phyloP scores from a whole-genome alignment of 257 asterid genomes.

The Jacaranda copaia region DNA sequence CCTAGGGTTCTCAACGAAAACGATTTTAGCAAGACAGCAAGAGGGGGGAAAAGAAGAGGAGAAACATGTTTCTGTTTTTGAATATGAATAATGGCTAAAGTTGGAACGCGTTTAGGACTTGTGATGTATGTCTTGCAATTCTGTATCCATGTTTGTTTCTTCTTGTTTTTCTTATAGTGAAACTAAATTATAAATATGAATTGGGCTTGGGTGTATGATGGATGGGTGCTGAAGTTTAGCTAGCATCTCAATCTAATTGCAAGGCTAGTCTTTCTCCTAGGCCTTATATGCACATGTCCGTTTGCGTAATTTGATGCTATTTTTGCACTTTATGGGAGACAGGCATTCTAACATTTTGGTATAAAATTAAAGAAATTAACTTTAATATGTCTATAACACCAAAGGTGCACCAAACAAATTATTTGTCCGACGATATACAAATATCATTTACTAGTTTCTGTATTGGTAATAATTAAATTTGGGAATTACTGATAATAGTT shows the following conservation, averaged over 20 bases:
- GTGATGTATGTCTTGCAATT: not conserved
- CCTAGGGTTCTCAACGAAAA: not conserved
- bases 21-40: not conserved
- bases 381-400: not conserved
- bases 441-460: not conserved
- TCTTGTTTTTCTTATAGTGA: conserved; percentile 1
- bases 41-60: not conserved
- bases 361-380: not conserved
- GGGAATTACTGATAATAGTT: not conserved
- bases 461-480: conserved; percentile 1
- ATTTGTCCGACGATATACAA: not conserved
- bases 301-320: not conserved
- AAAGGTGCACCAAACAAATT: conserved; percentile 8
- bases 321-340: not conserved
- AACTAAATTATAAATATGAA: not conserved
- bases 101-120: conserved; percentile 25
- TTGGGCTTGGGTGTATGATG: conserved; percentile 19
- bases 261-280: not conserved
- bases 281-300: conserved; percentile 10
- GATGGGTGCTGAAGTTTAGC: conserved; percentile 19
- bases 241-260: conserved; percentile 15
- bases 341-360: not conserved
- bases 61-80: conserved; percentile 12
- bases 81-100: conserved; percentile 24
- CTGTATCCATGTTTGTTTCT: not conserved